phyloP scores from a whole-genome alignment of 306 rosid species.

The Castanea crenata region DNA sequence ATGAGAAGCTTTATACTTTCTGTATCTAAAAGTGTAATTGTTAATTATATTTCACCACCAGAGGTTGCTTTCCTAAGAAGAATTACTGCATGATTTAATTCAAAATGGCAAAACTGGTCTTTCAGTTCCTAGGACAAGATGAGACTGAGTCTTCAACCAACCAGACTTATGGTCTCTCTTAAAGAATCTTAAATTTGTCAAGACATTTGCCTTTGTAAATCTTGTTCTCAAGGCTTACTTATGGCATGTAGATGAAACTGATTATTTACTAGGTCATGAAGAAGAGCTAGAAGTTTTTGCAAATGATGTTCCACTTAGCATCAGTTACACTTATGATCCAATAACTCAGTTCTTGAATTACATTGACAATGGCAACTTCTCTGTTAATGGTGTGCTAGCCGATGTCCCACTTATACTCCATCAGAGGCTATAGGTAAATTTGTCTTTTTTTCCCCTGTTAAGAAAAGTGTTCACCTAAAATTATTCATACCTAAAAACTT shows the following conservation, averaged over 20 bases:
- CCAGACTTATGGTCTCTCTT: slow-evolving; percentile 69
- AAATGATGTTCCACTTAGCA: slow-evolving; percentile 59
- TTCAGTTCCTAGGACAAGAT: too few relatives aligned
- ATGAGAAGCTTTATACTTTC: too few relatives aligned
- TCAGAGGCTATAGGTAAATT: too few relatives aligned
- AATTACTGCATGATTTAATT: too few relatives aligned
- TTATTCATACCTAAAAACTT: too few relatives aligned
- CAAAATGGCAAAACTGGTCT: too few relatives aligned
- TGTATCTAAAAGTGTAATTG: too few relatives aligned
- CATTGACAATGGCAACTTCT: slow-evolving; percentile 68
- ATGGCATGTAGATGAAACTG: slow-evolving; percentile 54
- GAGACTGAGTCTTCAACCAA: slow-evolving; percentile 49
- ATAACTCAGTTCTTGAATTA: slow-evolving; percentile 60
- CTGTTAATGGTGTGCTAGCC: slow-evolving; percentile 85
- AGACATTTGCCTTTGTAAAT: slow-evolving; percentile 91
- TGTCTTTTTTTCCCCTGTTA: too few relatives aligned
- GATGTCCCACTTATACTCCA: slow-evolving; percentile 23
- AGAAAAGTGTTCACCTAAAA: too few relatives aligned
- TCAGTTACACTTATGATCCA: slow-evolving; percentile 86
- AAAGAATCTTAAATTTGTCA: slow-evolving; percentile 69
- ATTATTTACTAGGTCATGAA: slow-evolving; percentile 56
- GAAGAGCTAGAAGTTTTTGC: slow-evolving; percentile 58
- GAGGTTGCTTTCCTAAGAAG: too few relatives aligned
- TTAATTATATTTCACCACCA: too few relatives aligned
- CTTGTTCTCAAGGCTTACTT: slow-evolving; percentile 77